A percentile compares a stretch with the other conserved stretches of the same genome.
These are phyloP conservation scores for Wickerhamomyces silvicola DNA, from an alignment of 805 yeast species.

Conservation along the genomic window DNA sequence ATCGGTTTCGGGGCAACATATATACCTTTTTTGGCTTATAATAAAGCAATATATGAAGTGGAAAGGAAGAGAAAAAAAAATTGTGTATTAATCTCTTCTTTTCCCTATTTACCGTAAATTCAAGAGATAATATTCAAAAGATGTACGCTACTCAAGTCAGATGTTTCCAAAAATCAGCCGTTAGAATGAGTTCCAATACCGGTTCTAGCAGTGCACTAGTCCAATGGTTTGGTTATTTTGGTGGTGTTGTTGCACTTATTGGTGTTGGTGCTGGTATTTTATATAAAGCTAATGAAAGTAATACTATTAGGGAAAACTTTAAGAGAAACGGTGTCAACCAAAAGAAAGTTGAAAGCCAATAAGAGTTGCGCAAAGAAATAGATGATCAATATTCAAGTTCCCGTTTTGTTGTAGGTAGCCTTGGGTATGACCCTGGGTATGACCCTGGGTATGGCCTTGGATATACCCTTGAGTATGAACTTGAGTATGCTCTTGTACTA, in stretches of 20 bases:
- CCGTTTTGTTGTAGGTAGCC: too few relatives aligned
- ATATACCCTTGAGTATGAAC: too few relatives aligned
- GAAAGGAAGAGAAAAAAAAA: too few relatives aligned
- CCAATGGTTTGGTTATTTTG: constrained; percentile 21
- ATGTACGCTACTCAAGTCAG: constrained; percentile 23
- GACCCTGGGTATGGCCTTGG: too few relatives aligned
- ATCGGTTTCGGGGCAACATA: too few relatives aligned
- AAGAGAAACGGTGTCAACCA: constrained; percentile 15
- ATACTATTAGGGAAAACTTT: constrained; percentile 17
- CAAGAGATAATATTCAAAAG: constrained; percentile 1
- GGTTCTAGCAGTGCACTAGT: constrained; percentile 13
- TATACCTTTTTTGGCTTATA: too few relatives aligned
- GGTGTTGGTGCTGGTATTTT: constrained; percentile 19
- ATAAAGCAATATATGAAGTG: too few relatives aligned
- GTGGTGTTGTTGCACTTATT: constrained; percentile 18
- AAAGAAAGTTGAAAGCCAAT: too few relatives aligned
- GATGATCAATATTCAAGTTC: too few relatives aligned
- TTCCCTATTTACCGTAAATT: not conserved
- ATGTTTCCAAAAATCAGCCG: constrained; percentile 20
- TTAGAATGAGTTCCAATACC: constrained; percentile 17
- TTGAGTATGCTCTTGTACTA: too few relatives aligned
- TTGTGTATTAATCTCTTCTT: not conserved
- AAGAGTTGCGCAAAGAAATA: too few relatives aligned
- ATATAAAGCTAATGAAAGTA: constrained; percentile 19
- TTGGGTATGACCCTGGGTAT: too few relatives aligned